Evolutionary conservation across 148 eudicot species (phyloP), one percentile per base, ranked within the genome.

Genomic region (Euryodendron excelsum): DNA sequence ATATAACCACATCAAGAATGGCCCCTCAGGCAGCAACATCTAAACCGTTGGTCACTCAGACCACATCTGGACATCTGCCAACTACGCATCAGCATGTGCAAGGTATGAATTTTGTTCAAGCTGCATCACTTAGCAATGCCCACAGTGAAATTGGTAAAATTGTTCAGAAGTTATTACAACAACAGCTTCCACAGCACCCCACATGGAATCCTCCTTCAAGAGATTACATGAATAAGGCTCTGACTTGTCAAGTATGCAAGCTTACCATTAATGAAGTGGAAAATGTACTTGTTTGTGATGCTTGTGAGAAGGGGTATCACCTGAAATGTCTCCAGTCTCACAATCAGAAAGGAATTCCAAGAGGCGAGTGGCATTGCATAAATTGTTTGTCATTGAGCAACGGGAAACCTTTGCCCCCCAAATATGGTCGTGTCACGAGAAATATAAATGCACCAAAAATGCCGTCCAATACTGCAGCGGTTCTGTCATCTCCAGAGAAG

Each of bases 351-450:
- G 88, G 88, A 70, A 81, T 91, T 77, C 93, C 94, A 65, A 90
- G 84, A 87, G 89, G 86, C 30, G 99, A 96, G 74, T 96, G 99
- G 99, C 96, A 93, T 76, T 96, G 99, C 80, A 86, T 85, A 47
- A 90, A 87, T 89, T 96, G 99, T 83, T 75, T 93, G 89, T 55
- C 90, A 17, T 74, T 90, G 79, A 90, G 83, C 85, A 86, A 81
- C 80, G 94, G 94, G 71, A 96, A 96, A 78, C 93, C 92, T 39
- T 86, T 96, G 74, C 97, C 96, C 52, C 99, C 98, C 60, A 96
- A 93, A 79, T 96, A 95, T 85, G 99, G 99, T 17, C 98, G 98
- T 88, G 97, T 95, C 68, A 90, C 90, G 68, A 88, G 99, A 81
- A 96, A 91, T 80, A 76, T 80, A 79, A 87, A 77, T 84, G 81